phyloP scores from a whole-genome alignment of 805 yeast genomes.

The Maudiozyma barnettii region DNA sequence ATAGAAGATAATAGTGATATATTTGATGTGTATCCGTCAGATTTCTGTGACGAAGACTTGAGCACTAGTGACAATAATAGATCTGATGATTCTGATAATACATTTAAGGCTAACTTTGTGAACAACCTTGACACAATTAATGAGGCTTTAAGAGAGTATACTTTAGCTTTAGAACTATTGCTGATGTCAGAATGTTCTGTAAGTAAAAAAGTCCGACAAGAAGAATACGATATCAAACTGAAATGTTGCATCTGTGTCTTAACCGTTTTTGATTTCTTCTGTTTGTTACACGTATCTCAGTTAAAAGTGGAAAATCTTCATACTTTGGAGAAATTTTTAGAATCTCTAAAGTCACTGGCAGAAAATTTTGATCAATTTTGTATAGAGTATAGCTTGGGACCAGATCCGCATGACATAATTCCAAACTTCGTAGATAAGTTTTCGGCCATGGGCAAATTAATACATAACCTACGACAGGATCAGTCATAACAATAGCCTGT shows the following conservation, averaged over 20 bases:
- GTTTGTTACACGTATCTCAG: neutral
- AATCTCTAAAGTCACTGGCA: too few relatives aligned
- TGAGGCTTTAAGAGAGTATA: neutral
- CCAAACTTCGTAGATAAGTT: too few relatives aligned
- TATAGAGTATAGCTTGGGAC: too few relatives aligned
- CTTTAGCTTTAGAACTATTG: neutral
- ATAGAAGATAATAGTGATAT: neutral
- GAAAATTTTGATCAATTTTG: too few relatives aligned
- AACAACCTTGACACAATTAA: neutral
- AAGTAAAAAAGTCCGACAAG: neutral
- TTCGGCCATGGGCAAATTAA: too few relatives aligned
- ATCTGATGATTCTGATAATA: too few relatives aligned
- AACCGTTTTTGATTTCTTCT: neutral
- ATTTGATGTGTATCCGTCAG: neutral
- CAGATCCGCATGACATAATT: too few relatives aligned
- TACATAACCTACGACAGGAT: too few relatives aligned
- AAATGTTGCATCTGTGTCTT: conserved; percentile 1
- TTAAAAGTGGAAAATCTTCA: neutral
- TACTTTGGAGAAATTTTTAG: too few relatives aligned
- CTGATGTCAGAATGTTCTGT: neutral
- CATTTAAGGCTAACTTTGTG: neutral
- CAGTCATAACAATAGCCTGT: too few relatives aligned
- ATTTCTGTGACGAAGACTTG: too few relatives aligned
- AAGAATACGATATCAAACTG: neutral
- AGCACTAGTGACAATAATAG: too few relatives aligned